Evolutionary conservation across 2,329 filamentous ascomycete species (phyloP), one percentile per base, ranked within the genome.

Genomic region (Elsinoe necatrix): DNA sequence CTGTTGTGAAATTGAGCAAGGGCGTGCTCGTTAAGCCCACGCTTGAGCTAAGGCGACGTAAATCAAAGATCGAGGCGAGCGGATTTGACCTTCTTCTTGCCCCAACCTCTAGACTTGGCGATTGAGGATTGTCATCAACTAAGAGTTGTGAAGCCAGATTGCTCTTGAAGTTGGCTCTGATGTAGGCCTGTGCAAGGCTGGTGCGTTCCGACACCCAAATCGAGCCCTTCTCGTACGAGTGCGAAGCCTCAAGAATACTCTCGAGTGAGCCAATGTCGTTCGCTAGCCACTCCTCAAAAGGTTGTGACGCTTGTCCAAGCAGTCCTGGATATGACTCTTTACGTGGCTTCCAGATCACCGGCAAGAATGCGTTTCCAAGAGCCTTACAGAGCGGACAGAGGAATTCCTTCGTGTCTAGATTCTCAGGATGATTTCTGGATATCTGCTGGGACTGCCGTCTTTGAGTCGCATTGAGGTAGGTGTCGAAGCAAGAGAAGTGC

Each of bases 351-450:
- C 93, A 98, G 35, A 95, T 84, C 60, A 98, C 89, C 0, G 95
- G 95, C 35, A 98, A 71, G 72, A 98, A 98, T 0, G 89, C 82
- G 67, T 98, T 98, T 2, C 93, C 93, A 0, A 98, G 78, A 2
- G 93, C 95, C 71, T 98, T 98, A 75, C 93, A 98, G 0, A 98
- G 77, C 1, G 93, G 93, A 64, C 93, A 98, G 56, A 97, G 87
- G 69, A 98, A 98, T 65, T 98, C 93, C 61, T 95, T 87, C 42
- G 81, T 77, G 18, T 80, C 77, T 1, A 89, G 79, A 56, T 85
- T 80, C 68, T 98, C 95, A 0, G 93, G 93, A 64, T 97, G 93
- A 64, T 95, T 89, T 12, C 93, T 82, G 6, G 93, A 91, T 69
- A 98, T 95, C 69, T 98, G 93, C 65, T 93, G 89, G 18, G 81